Conservation (phyloP, 306 rosid genomes). For the Vigna reflexopilosa region DNA sequence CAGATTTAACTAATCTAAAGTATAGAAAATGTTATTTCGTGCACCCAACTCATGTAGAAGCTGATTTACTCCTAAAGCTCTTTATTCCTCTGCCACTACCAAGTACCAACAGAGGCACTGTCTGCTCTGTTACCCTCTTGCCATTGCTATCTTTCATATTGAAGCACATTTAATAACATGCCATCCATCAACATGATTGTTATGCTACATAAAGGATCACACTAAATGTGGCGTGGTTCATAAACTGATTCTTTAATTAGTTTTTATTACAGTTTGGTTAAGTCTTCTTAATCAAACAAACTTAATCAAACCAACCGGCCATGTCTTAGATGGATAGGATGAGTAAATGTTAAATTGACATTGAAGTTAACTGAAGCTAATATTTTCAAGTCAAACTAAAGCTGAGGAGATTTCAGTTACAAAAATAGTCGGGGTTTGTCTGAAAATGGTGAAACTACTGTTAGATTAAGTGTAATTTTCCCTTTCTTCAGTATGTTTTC, state of each 20-base stretch:
- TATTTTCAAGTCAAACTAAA: constrained; percentile 8
- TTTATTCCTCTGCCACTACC: background rate
- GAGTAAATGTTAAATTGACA: background rate
- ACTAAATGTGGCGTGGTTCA: background rate
- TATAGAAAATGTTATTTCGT: background rate
- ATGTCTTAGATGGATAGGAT: background rate
- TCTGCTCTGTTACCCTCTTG: background rate
- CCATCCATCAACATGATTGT: background rate
- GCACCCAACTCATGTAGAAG: background rate
- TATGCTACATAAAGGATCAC: background rate
- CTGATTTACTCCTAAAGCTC: background rate
- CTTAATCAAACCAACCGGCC: background rate
- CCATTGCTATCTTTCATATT: background rate
- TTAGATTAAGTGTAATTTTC: background rate
- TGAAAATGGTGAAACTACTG: constrained; percentile 22
- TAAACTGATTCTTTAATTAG: background rate
- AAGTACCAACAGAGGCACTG: background rate
- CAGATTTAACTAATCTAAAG: background rate
- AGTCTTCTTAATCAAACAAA: background rate
- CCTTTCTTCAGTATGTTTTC: constrained; percentile 16
- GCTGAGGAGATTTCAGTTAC: constrained; percentile 8
- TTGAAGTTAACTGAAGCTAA: background rate
- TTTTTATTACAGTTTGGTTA: background rate
- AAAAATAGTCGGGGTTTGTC: constrained; percentile 11
- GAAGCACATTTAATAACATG: background rate